A percentile compares a stretch with the other conserved stretches of the same genome.
Evolutionary conservation across 2,329 filamentous ascomycete species (phyloP).

Genomic region (Acephala macrosclerotiorum): DNA sequence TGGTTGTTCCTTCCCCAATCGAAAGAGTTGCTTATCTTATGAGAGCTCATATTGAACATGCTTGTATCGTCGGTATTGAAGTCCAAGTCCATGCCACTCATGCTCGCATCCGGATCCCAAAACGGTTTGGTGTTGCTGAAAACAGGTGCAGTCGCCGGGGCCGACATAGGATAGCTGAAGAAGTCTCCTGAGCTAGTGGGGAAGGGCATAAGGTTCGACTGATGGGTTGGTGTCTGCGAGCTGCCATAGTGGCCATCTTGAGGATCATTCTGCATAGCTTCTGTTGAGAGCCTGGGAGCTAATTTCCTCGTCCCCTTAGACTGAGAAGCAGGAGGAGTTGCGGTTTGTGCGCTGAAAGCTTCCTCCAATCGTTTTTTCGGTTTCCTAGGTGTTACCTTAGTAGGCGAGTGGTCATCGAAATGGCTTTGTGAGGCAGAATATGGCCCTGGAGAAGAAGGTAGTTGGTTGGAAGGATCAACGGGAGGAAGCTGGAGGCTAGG

Average conservation of each 20-base stretch:
- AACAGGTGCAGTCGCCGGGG: constrained; percentile 56
- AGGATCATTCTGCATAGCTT: constrained; percentile 43
- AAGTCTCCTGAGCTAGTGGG: constrained; percentile 61
- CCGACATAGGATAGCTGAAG: constrained; percentile 68
- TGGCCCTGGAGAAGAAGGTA: constrained; percentile 64
- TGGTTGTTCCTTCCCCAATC: constrained; percentile 65
- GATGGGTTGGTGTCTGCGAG: constrained; percentile 39
- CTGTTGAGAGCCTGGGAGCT: constrained; percentile 48
- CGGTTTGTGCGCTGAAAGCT: constrained; percentile 54
- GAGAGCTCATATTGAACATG: constrained; percentile 42
- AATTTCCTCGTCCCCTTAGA: constrained; percentile 63
- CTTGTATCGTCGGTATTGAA: constrained; percentile 52
- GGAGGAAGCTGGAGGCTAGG: constrained; percentile 62
- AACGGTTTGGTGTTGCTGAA: constrained; percentile 55
- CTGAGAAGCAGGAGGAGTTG: constrained; percentile 66
- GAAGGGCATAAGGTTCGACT: constrained; percentile 57
- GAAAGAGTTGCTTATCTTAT: constrained; percentile 58
- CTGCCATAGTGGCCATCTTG: constrained; percentile 39
- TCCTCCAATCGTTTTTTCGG: constrained; percentile 46
- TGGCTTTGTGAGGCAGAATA: constrained; percentile 32
- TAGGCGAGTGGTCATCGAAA: constrained; percentile 38
- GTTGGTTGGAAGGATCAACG: constrained; percentile 63
- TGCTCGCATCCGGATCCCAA: constrained; percentile 61
- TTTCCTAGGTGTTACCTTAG: constrained; percentile 50
- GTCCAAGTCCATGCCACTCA: constrained; percentile 66